Conservation (phyloP, 179 eudicot species). For the Silene noctiflora region DNA sequence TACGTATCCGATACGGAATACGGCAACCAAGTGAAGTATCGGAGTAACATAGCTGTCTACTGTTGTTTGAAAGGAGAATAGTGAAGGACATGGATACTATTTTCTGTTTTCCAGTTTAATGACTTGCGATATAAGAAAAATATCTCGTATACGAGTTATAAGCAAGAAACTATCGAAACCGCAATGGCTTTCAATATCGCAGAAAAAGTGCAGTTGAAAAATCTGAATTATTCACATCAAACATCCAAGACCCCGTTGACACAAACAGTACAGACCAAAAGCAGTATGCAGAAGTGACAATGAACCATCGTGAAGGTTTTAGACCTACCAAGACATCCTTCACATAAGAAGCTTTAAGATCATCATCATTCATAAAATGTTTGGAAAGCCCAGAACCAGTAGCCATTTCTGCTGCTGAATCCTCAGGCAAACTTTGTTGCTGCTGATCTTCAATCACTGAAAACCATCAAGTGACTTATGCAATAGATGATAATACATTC, state of each 20-base stretch:
- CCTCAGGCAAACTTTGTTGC: conserved; percentile 58
- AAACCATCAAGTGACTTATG: conserved; percentile 47
- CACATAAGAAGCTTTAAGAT: conserved; percentile 57
- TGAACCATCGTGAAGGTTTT: not conserved
- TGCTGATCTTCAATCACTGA: conserved; percentile 73
- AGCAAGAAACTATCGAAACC: too few relatives aligned
- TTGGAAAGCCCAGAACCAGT: conserved; percentile 56
- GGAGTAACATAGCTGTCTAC: too few relatives aligned
- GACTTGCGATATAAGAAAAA: too few relatives aligned
- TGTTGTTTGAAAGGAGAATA: not conserved
- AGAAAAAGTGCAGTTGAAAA: not conserved
- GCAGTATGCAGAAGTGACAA: not conserved
- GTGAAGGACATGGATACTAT: not conserved
- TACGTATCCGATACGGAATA: too few relatives aligned
- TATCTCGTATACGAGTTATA: too few relatives aligned
- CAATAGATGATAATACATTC: not conserved
- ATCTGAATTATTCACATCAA: not conserved
- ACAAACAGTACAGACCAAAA: not conserved
- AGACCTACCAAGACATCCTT: conserved; percentile 67
- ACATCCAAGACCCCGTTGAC: not conserved
- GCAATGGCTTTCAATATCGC: too few relatives aligned
- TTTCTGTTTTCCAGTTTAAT: too few relatives aligned
- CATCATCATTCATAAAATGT: conserved; percentile 64
- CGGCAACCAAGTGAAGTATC: too few relatives aligned
- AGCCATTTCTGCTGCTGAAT: conserved; percentile 49